Evolutionary conservation across 2,329 filamentous ascomycete species (phyloP).

Genomic region (Pseudonectria foliicola): DNA sequence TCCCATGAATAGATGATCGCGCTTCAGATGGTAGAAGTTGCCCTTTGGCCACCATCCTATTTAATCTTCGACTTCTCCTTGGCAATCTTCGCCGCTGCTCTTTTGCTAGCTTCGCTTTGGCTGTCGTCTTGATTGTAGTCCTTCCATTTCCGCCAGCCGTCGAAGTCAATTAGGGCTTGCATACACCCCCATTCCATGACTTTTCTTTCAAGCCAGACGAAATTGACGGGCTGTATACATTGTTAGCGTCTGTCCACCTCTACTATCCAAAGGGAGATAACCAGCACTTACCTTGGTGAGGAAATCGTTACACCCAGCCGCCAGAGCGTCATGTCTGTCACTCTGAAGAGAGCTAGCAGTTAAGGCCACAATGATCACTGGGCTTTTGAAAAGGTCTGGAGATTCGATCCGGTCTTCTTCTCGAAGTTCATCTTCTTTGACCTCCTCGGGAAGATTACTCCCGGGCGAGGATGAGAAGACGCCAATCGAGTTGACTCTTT

Average conservation of each 20-base stretch:
- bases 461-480: slow-evolving; percentile 70
- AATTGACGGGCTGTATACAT: slow-evolving; percentile 73
- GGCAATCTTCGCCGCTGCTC: slow-evolving; percentile 25
- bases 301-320: slow-evolving; percentile 96
- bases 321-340: slow-evolving; percentile 88
- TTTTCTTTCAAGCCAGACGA: slow-evolving; percentile 94
- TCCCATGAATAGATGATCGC: too few species aligned
- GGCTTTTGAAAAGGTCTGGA: slow-evolving; percentile 77
- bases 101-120: slow-evolving; percentile 36
- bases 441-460: slow-evolving; percentile 43
- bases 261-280: background rate
- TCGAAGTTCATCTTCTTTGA: slow-evolving; percentile 38
- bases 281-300: slow-evolving; percentile 71
- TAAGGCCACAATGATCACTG: slow-evolving; percentile 94
- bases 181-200: slow-evolving; percentile 99
- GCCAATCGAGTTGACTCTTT: slow-evolving; percentile 85
- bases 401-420: slow-evolving; percentile 65
- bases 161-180: slow-evolving; percentile 97
- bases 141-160: slow-evolving; percentile 97
- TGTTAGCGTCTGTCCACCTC: slow-evolving; percentile 8
- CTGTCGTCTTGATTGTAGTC: slow-evolving; percentile 56
- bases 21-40: slow-evolving; percentile 28
- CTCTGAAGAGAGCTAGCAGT: slow-evolving; percentile 92
- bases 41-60: slow-evolving; percentile 25
- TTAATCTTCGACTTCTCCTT: slow-evolving; percentile 33